A percentile compares a stretch with the other conserved stretches of the same genome.
Evolutionary conservation across 345 rosid species (phyloP).

Genomic region (Eucalyptus sp.): DNA sequence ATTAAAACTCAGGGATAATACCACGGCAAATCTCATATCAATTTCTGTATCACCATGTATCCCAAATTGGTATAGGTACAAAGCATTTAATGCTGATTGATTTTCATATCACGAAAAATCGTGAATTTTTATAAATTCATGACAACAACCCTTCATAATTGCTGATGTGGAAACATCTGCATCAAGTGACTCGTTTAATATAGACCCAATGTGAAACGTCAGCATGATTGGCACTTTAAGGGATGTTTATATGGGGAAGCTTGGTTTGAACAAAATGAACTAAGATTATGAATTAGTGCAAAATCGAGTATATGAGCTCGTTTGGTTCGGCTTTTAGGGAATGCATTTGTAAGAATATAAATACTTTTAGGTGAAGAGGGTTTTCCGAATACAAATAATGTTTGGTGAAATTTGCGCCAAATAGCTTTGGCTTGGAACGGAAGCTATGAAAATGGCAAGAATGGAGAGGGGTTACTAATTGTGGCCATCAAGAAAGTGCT

Average conservation of each 20-base stretch:
- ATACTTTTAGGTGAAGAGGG: too few relatives aligned
- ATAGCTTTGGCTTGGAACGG: too few relatives aligned
- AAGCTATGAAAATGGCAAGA: background rate
- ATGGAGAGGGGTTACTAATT: background rate
- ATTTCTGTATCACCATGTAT: fast-evolving
- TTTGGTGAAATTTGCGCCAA: too few relatives aligned
- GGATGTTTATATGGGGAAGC: background rate
- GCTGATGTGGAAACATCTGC: fast-evolving
- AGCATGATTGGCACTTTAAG: background rate
- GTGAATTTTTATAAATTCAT: too few relatives aligned
- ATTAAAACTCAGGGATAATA: background rate
- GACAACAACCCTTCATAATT: background rate
- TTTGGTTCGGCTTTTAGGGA: too few relatives aligned
- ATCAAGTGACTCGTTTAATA: background rate
- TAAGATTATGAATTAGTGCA: background rate
- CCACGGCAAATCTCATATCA: fast-evolving
- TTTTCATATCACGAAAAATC: background rate
- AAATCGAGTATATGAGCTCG: background rate
- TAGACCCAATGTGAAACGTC: fast-evolving
- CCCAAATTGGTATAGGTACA: fast-evolving
- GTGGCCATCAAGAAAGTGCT: background rate
- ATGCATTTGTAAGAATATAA: too few relatives aligned
- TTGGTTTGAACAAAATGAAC: background rate
- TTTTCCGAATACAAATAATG: too few relatives aligned
- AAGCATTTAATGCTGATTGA: background rate